Conservation (phyloP, 768 basidiomycete genomes). For the Hericium alpestre region DNA sequence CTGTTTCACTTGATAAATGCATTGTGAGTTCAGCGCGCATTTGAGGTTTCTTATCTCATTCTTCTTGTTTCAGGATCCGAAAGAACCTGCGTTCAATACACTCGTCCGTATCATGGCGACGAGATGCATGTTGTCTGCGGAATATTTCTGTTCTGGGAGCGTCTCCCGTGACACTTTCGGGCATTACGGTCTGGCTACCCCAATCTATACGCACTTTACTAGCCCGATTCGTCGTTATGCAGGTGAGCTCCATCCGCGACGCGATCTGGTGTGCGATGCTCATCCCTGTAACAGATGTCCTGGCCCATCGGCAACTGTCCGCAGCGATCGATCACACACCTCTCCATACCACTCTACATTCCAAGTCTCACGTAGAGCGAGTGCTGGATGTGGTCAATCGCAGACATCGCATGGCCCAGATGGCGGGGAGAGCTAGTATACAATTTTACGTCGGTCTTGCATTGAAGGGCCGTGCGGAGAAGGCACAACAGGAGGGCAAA, state of each 20-base stretch:
- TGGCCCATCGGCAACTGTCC: constrained; percentile 87
- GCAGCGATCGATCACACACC: constrained; percentile 80
- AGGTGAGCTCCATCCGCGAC: constrained; percentile 34
- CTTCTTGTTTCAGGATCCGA: constrained; percentile 47
- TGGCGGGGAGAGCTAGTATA: constrained; percentile 92
- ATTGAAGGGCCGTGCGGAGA: constrained; percentile 56
- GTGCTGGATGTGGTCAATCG: constrained; percentile 80
- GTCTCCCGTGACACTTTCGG: constrained; percentile 87
- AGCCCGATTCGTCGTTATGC: constrained; percentile 96
- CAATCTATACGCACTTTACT: constrained; percentile 98
- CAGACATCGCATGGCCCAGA: constrained; percentile 92
- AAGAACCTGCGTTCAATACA: constrained; percentile 88
- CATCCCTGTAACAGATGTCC: constrained; percentile 48
- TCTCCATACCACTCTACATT: constrained; percentile 81
- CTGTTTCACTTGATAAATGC: constrained; percentile 79
- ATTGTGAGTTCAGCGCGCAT: constrained; percentile 38
- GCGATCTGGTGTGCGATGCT: neutral
- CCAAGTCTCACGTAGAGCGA: constrained; percentile 79
- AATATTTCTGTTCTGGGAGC: constrained; percentile 95
- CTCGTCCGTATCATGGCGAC: constrained; percentile 99
- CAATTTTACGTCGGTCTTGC: constrained; percentile 97
- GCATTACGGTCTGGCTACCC: constrained; percentile 94
- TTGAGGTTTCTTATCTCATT: neutral
- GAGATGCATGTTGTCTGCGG: constrained; percentile 94
- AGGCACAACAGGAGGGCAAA: constrained; percentile 17